Base-by-base conservation (phyloP, 1,139 yeast species). In the Debaryomyces singareniensis region DNA sequence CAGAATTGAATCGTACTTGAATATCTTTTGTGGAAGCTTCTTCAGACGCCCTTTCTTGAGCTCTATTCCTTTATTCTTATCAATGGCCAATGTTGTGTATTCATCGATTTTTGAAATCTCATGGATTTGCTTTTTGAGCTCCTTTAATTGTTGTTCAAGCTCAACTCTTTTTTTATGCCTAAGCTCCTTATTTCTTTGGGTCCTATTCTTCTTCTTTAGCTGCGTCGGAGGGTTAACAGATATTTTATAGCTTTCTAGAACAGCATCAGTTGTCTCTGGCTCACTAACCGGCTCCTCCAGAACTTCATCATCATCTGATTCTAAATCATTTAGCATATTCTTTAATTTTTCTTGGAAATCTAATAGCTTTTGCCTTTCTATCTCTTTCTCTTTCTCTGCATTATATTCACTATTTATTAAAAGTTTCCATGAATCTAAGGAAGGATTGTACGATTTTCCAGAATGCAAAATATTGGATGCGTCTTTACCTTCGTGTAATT, bases 391-490 rank as follows among this genome's bases (percentile, higher is more conserved):
- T 45, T 76, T 71, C 49, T 87, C 96, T 33, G 66, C 62, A 32
- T 55, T 67, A 44, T 71, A 80, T 55, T 87, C 96, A 35, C 67
- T 63, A 36, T 74, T 63, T 34, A 91, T 72, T 44, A 89, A 66
- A 18, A 60, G 61, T 46, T 77, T 75, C 98, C 98, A 91, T 21
- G 85, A 76, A 36, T 80, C 83, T 40, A 81, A 64, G 10, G 93
- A 73, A 21, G 98, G 98, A 51, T 91, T 91, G 51, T 91, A 91
- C 3, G 97, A 89, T 53, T 83, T 83, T 32, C 98, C 98, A 2
- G 80, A 91, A 45, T 79, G 81, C 11, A 23, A n/a, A 7, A 7
- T 10, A 7, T 7, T 7, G 5, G 78, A 37, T 5, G 42, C 34
- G 24, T 53, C 47, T 9, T 45, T 55, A 5, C 49, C 58, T 15